Evolutionary conservation across 2,329 filamentous ascomycete genomes (phyloP).

Genomic region (Tricladium varicosporioides): DNA sequence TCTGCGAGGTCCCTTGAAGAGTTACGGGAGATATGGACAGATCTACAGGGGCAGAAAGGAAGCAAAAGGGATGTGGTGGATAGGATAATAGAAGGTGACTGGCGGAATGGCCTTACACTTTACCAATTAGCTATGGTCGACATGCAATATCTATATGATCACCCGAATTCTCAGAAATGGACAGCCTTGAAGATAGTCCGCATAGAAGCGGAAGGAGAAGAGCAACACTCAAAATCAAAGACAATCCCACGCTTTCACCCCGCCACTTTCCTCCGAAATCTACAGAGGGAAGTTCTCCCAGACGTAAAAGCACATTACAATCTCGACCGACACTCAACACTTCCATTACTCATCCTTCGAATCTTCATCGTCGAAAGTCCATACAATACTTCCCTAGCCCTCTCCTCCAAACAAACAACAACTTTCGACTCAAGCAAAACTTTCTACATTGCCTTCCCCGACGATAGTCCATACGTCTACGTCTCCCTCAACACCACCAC

Average conservation of each 20-base stretch:
- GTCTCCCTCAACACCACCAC: constrained; percentile 59
- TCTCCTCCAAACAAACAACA: constrained; percentile 30
- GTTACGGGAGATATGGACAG: constrained; percentile 62
- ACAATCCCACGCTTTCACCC: constrained; percentile 73
- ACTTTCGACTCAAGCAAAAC: constrained; percentile 64
- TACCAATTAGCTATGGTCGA: constrained; percentile 71
- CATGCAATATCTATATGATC: constrained; percentile 63
- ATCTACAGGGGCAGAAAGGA: constrained; percentile 59
- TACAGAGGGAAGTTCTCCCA: constrained; percentile 72
- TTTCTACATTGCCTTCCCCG: constrained; percentile 79
- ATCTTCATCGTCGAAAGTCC: constrained; percentile 79
- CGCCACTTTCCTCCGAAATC: constrained; percentile 72
- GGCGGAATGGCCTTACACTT: constrained; percentile 61
- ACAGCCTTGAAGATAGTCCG: constrained; percentile 58
- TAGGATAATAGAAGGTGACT: constrained; percentile 65
- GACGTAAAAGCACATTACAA: constrained; percentile 84
- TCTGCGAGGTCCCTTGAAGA: constrained; percentile 63
- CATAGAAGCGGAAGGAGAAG: constrained; percentile 40
- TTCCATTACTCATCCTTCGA: constrained; percentile 72
- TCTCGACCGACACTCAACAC: constrained; percentile 65
- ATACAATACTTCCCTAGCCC: constrained; percentile 62
- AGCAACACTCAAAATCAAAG: constrained; percentile 45
- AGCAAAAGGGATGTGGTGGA: constrained; percentile 62
- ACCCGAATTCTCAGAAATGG: constrained; percentile 63
- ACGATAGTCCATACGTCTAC: constrained; percentile 75